phyloP scores from a whole-genome alignment of 202 grass and related monocot genomes.

The Zizania palustris region DNA sequence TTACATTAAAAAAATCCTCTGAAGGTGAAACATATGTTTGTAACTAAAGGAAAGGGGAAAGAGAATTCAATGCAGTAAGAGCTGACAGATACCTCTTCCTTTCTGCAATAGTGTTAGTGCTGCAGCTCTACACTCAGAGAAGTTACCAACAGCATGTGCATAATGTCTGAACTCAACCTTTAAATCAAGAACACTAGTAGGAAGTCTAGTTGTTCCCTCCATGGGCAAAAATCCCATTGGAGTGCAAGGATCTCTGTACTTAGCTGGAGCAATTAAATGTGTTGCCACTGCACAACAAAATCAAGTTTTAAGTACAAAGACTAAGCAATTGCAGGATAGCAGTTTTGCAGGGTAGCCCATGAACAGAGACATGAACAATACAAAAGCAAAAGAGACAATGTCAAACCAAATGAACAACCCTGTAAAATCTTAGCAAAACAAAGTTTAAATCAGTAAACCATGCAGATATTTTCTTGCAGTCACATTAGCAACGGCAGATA shows the following conservation, averaged over 20 bases:
- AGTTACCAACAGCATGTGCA: conserved; percentile 72
- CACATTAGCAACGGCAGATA: background rate
- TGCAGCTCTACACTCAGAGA: conserved; percentile 80
- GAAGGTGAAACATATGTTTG: background rate
- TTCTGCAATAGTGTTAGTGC: conserved; percentile 63
- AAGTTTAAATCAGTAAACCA: conserved; percentile 22
- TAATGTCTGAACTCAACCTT: conserved; percentile 47
- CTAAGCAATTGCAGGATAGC: background rate
- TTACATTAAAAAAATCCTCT: background rate
- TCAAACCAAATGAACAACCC: background rate
- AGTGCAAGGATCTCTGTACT: conserved; percentile 85
- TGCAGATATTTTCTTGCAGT: background rate
- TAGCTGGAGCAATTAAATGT: conserved; percentile 56
- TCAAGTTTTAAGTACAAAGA: conserved; percentile 26
- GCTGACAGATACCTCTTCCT: conserved; percentile 65
- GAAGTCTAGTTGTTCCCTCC: conserved; percentile 46
- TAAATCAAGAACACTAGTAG: conserved; percentile 49
- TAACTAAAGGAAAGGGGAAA: background rate
- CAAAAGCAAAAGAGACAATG: background rate
- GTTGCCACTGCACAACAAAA: conserved; percentile 51
- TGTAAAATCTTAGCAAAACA: conserved; percentile 16
- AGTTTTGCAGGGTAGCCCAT: conserved; percentile 22
- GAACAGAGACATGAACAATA: background rate
- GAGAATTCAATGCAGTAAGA: conserved; percentile 1
- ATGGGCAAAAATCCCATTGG: conserved; percentile 64